Conservation (phyloP, 2,329 filamentous ascomycete genomes). For the Hypoxylon sp. region DNA sequence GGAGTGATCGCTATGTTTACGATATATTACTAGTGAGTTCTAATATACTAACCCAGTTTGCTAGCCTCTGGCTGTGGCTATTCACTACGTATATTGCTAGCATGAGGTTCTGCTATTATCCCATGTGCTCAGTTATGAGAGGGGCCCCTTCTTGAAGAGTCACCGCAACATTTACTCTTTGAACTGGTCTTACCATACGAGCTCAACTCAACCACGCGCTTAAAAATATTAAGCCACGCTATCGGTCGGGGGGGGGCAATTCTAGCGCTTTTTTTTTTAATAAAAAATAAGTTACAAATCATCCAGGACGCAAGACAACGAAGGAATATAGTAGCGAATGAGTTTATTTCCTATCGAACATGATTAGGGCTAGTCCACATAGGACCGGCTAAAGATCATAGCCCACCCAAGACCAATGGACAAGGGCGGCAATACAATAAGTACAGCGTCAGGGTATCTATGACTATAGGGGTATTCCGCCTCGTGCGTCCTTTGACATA, state of each 20-base stretch:
- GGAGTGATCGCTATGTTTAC: background rate
- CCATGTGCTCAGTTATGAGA: background rate
- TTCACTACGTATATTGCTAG: background rate
- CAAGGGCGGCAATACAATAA: slow-evolving; percentile 37
- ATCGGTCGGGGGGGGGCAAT: no score
- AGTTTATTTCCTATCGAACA: slow-evolving; percentile 39
- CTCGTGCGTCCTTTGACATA: slow-evolving; percentile 39
- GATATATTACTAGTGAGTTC: background rate
- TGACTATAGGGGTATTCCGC: slow-evolving; percentile 39
- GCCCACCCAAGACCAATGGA: slow-evolving; percentile 27
- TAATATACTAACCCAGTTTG: background rate
- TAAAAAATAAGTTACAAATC: background rate
- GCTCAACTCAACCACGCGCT: background rate
- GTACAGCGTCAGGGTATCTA: slow-evolving; percentile 45
- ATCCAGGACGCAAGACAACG: background rate
- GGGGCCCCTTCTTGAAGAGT: background rate
- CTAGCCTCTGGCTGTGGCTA: background rate
- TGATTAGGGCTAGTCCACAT: slow-evolving; percentile 29
- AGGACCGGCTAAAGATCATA: slow-evolving; percentile 25
- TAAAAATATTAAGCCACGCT: background rate
- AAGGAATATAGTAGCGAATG: slow-evolving; percentile 30
- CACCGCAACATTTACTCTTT: background rate
- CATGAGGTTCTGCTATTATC: background rate
- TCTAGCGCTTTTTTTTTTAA: background rate
- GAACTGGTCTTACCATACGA: background rate